These are phyloP conservation scores for Dictyostelium capitatum DNA, from an alignment of 78 protist genomes.

Conservation along the genomic window DNA sequence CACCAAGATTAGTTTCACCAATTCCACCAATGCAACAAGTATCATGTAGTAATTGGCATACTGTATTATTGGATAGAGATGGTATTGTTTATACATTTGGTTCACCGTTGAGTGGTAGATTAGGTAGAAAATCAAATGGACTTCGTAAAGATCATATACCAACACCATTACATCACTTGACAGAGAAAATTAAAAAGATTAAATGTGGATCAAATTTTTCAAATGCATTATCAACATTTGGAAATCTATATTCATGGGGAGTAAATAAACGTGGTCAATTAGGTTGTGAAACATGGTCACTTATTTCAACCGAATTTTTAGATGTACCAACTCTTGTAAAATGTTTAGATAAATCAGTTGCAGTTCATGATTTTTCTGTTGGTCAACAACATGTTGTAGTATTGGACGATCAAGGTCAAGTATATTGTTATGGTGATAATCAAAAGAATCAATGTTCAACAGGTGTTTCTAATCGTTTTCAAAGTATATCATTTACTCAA, in stretches of 20 bases:
- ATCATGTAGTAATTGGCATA: conserved; percentile 44
- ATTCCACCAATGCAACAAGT: not conserved
- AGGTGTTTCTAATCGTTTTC: not conserved
- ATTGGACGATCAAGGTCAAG: conserved; percentile 46
- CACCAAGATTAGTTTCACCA: not conserved
- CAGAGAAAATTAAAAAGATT: conserved; percentile 24
- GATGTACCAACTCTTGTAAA: not conserved
- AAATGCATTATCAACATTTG: not conserved
- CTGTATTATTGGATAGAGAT: not conserved
- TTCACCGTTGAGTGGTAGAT: conserved; percentile 7
- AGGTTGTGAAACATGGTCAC: not conserved
- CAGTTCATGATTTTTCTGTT: conserved; percentile 17
- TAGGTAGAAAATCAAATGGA: not conserved
- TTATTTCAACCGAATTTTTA: not conserved
- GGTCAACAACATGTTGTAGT: conserved; percentile 53
- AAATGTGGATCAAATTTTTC: conserved; percentile 38
- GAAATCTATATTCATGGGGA: conserved; percentile 35
- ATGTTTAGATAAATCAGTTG: not conserved
- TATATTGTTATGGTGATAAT: conserved; percentile 28
- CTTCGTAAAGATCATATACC: not conserved
- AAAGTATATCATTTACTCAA: not conserved
- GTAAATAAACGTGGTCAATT: not conserved
- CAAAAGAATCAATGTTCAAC: not conserved
- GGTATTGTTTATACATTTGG: conserved; percentile 68
- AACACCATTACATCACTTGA: not conserved